Evolutionary conservation across 2,329 filamentous ascomycete genomes (phyloP).

Genomic region (Penicillium olsonii): DNA sequence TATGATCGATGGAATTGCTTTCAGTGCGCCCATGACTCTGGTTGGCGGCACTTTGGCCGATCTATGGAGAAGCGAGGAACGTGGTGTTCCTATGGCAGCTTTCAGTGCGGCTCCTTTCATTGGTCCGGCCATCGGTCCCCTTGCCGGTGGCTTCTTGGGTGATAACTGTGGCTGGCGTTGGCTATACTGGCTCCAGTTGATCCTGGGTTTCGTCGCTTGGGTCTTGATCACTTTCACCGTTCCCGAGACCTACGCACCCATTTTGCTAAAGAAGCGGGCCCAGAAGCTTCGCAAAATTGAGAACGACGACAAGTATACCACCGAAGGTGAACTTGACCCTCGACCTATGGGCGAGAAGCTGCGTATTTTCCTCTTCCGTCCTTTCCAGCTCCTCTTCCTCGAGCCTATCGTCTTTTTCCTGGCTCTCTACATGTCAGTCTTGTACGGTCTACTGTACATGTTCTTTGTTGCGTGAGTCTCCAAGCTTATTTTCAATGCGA

Average conservation of each 20-base stretch:
- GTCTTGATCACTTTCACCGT: constrained; percentile 82
- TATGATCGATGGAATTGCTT: constrained; percentile 77
- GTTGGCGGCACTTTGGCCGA: constrained; percentile 82
- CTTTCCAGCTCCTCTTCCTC: constrained; percentile 80
- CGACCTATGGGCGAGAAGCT: constrained; percentile 70
- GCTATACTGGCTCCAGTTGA: constrained; percentile 86
- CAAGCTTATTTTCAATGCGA: constrained; percentile 22
- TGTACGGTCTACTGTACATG: constrained; percentile 57
- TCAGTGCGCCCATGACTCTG: constrained; percentile 83
- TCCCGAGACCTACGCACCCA: constrained; percentile 84
- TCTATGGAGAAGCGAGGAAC: constrained; percentile 80
- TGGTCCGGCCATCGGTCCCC: constrained; percentile 74
- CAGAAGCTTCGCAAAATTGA: constrained; percentile 70
- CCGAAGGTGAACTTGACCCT: constrained; percentile 76
- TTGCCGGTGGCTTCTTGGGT: constrained; percentile 74
- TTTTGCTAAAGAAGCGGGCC: constrained; percentile 70
- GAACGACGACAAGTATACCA: constrained; percentile 68
- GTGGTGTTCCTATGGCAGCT: constrained; percentile 83
- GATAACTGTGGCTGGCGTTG: constrained; percentile 75
- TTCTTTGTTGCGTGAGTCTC: constrained; percentile 56
- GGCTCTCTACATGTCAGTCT: constrained; percentile 79
- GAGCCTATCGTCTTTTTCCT: constrained; percentile 86
- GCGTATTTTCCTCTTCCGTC: constrained; percentile 73
- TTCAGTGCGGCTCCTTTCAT: constrained; percentile 83
- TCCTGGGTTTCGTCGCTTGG: constrained; percentile 70